Percentiles rank a stretch among this genome's conserved stretches.
Conservation (phyloP, 1,284 basidiomycete species). For the Psilocybe mexicana region DNA sequence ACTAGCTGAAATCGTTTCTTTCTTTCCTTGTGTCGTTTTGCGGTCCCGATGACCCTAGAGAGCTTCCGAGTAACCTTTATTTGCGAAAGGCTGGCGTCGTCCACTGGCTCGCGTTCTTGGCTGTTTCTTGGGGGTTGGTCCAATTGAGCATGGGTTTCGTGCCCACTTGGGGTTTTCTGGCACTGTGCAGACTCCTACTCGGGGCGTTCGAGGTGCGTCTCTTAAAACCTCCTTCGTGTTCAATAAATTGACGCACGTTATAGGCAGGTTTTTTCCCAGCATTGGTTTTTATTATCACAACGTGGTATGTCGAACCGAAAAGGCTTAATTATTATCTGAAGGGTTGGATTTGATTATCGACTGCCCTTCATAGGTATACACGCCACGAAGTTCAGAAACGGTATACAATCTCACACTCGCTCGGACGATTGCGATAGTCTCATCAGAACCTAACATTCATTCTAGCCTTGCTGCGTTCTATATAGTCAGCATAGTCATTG, state of each 20-base stretch:
- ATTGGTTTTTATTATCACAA: slow-evolving; percentile 45
- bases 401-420: slow-evolving; percentile 22
- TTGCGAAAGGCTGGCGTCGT: slow-evolving; percentile 42
- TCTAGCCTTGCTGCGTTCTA: slow-evolving; percentile 46
- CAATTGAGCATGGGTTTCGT: slow-evolving; percentile 49
- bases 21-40: not conserved
- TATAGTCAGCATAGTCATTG: slow-evolving; percentile 39
- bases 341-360: not conserved
- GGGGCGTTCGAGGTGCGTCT: slow-evolving; percentile 42
- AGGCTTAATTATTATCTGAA: not conserved
- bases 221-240: not conserved
- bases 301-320: slow-evolving; percentile 35
- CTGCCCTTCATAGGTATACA: slow-evolving; percentile 38
- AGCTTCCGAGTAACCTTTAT: slow-evolving; percentile 45
- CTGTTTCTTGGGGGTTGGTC: slow-evolving; percentile 44
- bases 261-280: slow-evolving; percentile 50
- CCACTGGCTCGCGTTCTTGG: slow-evolving; percentile 42
- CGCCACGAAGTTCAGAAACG: slow-evolving; percentile 48
- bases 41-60: slow-evolving; percentile 28
- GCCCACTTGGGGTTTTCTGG: slow-evolving; percentile 39
- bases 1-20: not conserved
- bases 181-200: slow-evolving; percentile 40
- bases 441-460: not conserved
- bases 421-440: not conserved
- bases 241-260: not conserved